Evolutionary conservation across 2,329 filamentous ascomycete species (phyloP).

Genomic region (Zymoseptoria ardabiliae): DNA sequence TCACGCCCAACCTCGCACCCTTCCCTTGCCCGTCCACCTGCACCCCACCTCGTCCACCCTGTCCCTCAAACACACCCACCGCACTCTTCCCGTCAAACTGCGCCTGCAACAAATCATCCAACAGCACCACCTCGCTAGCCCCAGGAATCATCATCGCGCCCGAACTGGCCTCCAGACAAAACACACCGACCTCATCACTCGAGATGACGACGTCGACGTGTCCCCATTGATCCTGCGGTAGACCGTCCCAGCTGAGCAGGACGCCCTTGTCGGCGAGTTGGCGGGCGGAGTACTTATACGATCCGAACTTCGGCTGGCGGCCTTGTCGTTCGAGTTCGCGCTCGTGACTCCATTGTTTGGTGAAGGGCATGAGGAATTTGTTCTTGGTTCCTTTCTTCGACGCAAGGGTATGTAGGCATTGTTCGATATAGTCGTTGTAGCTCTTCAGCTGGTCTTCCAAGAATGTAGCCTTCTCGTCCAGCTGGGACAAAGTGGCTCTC

Average conservation of each 20-base stretch:
- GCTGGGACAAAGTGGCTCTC: constrained; percentile 62
- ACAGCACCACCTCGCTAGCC: constrained; percentile 76
- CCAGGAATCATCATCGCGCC: constrained; percentile 95
- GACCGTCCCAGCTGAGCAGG: constrained; percentile 82
- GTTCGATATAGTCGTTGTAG: constrained; percentile 99
- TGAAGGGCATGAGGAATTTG: constrained; percentile 89
- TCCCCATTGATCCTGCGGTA: constrained; percentile 75
- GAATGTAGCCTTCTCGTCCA: constrained; percentile 82
- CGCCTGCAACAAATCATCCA: constrained; percentile 90
- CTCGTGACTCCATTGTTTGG: constrained; percentile 98
- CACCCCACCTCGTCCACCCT: constrained; percentile 19
- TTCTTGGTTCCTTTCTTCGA: constrained; percentile 82
- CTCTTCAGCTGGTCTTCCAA: constrained; percentile 92
- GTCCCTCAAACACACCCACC: constrained; percentile 81
- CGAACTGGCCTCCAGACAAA: constrained; percentile 82
- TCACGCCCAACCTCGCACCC: constrained; percentile 80
- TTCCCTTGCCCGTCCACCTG: constrained; percentile 12
- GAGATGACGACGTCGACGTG: constrained; percentile 84
- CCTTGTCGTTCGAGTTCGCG: constrained; percentile 87
- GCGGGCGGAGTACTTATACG: constrained; percentile 91
- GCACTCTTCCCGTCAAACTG: constrained; percentile 97
- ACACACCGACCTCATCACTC: constrained; percentile 88
- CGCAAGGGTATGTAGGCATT: constrained; percentile 93
- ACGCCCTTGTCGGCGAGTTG: constrained; percentile 89
- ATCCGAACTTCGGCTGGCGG: constrained; percentile 93